Conservation (phyloP, 2,329 filamentous ascomycete species). For the Ceratocystis smalleyi region DNA sequence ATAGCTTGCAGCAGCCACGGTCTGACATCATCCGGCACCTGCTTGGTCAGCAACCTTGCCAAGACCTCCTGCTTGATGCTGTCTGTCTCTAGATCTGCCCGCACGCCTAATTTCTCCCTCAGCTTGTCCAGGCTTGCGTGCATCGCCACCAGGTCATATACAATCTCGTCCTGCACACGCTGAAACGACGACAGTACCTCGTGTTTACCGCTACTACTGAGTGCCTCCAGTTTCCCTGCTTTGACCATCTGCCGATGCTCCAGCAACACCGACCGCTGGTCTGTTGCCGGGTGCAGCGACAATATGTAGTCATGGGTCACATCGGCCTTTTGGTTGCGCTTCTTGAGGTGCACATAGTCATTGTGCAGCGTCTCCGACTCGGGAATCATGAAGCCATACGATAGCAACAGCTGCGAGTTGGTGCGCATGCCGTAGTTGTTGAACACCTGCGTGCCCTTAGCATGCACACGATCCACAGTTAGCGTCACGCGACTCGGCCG, state of each 20-base stretch:
- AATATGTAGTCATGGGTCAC: slow-evolving; percentile 33
- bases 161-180: slow-evolving; percentile 38
- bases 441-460: slow-evolving; percentile 40
- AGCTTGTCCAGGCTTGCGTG: slow-evolving; percentile 21
- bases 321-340: slow-evolving; percentile 25
- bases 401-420: slow-evolving; percentile 53
- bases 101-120: background rate
- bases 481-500: slow-evolving; percentile 27
- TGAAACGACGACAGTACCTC: slow-evolving; percentile 26
- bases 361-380: slow-evolving; percentile 36
- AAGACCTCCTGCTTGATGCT: slow-evolving; percentile 17
- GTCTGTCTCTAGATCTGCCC: background rate
- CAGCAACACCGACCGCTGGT: slow-evolving; percentile 32
- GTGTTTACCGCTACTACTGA: slow-evolving; percentile 23
- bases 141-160: slow-evolving; percentile 33
- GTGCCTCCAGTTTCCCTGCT: slow-evolving; percentile 19
- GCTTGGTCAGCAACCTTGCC: slow-evolving; percentile 10
- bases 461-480: slow-evolving; percentile 28
- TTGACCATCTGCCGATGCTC: background rate
- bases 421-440: slow-evolving; percentile 64
- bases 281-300: slow-evolving; percentile 33
- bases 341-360: slow-evolving; percentile 43
- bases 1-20: slow-evolving; percentile 25
- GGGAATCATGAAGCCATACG: slow-evolving; percentile 46
- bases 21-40: slow-evolving; percentile 21